phyloP scores from a whole-genome alignment of 148 eudicot species.

The Arbutus unedo region DNA sequence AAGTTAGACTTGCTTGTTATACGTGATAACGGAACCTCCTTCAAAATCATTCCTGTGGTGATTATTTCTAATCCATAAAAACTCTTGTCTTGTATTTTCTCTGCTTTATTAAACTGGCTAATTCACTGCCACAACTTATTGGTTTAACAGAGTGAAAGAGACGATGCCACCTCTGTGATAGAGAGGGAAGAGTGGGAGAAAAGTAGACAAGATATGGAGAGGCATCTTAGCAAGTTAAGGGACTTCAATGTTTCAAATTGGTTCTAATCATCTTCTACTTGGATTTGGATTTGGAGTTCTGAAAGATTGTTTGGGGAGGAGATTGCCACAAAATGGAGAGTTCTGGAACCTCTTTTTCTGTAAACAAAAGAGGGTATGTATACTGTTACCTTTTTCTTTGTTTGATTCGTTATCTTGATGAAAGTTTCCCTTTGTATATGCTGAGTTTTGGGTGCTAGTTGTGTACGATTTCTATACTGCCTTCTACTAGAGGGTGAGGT shows the following conservation, averaged over 20 bases:
- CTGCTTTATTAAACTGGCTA: background rate
- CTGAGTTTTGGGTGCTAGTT: background rate
- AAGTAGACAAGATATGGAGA: slow-evolving; percentile 82
- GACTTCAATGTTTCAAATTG: slow-evolving; percentile 91
- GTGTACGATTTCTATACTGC: too few relatives aligned
- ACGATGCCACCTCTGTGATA: slow-evolving; percentile 74
- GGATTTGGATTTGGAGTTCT: background rate
- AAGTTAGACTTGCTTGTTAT: slow-evolving; percentile 80
- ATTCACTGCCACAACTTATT: slow-evolving; percentile 20
- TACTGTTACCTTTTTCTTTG: background rate
- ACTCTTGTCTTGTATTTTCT: background rate
- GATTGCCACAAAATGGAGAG: background rate
- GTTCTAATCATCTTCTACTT: slow-evolving; percentile 38
- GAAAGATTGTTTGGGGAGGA: background rate
- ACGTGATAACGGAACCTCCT: slow-evolving; percentile 77
- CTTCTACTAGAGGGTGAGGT: too few relatives aligned
- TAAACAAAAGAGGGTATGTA: background rate
- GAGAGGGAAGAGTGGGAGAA: slow-evolving; percentile 83
- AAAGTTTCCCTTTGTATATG: background rate
- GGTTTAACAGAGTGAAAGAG: slow-evolving; percentile 64
- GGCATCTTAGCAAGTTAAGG: slow-evolving; percentile 77
- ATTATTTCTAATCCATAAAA: slow-evolving; percentile 20
- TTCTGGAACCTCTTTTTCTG: background rate
- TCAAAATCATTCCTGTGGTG: slow-evolving; percentile 71
- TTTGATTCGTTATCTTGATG: background rate